Evolutionary conservation across 83 land plant species (phyloP).

Genomic region (Thuja plicata): DNA sequence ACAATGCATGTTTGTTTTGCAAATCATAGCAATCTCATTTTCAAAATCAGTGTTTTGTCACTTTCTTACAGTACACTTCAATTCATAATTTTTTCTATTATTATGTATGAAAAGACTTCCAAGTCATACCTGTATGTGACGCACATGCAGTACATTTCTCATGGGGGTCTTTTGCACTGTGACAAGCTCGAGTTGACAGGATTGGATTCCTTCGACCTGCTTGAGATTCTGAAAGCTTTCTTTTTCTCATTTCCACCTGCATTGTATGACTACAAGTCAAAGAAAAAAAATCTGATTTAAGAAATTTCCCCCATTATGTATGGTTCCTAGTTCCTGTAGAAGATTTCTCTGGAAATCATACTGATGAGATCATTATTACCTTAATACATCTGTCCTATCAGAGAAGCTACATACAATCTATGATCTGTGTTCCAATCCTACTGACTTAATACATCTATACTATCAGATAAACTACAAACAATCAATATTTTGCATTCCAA

Average conservation of each 20-base stretch:
- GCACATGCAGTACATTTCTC: constrained; percentile 15
- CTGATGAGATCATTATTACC: not conserved
- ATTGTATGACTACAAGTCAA: not conserved
- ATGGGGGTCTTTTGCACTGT: constrained; percentile 3
- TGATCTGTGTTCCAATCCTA: not conserved
- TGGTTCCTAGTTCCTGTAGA: not conserved
- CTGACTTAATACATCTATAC: not conserved
- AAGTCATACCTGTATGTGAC: constrained; percentile 9
- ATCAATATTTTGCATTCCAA: not conserved
- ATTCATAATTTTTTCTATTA: not conserved
- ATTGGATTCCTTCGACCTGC: not conserved
- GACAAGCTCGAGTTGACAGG: constrained; percentile 9
- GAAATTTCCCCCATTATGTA: not conserved
- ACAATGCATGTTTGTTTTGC: not conserved
- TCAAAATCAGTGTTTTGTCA: not conserved
- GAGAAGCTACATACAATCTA: not conserved
- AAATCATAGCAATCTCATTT: not conserved
- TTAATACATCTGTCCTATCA: not conserved
- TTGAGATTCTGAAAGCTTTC: not conserved
- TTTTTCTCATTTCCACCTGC: constrained; percentile 1
- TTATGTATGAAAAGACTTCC: not conserved
- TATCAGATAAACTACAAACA: not conserved
- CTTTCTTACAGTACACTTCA: not conserved
- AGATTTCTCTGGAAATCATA: not conserved
- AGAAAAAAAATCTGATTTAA: not conserved